These are phyloP conservation scores for Lophiostoma macrostomum DNA, from an alignment of 495 filamentous ascomycete genomes.

Conservation along the genomic window DNA sequence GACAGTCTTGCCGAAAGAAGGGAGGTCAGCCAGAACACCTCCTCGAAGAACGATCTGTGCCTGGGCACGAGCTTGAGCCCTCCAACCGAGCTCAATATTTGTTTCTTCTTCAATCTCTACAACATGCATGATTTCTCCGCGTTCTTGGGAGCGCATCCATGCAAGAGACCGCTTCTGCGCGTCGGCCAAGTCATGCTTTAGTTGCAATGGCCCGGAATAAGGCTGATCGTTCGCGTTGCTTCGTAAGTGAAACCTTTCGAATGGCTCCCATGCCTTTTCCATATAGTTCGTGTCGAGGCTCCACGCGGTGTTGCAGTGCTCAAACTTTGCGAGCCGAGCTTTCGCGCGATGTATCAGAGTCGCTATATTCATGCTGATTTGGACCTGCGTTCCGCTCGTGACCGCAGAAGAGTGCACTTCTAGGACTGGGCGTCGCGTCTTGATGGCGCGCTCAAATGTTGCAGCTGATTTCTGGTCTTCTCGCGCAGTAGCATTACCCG, in stretches of 20 bases:
- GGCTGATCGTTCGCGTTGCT: slow-evolving; percentile 47
- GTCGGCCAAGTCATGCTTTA: slow-evolving; percentile 43
- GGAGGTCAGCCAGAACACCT: slow-evolving; percentile 72
- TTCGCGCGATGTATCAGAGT: slow-evolving; percentile 57
- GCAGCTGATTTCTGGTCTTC: slow-evolving; percentile 50
- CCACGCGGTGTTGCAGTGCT: slow-evolving; percentile 43
- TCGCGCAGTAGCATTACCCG: slow-evolving; percentile 38
- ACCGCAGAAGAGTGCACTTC: slow-evolving; percentile 39
- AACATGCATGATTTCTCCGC: slow-evolving; percentile 52
- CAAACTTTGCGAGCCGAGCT: slow-evolving; percentile 36
- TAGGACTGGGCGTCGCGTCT: slow-evolving; percentile 50
- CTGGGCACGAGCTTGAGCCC: slow-evolving; percentile 57
- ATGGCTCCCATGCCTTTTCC: slow-evolving; percentile 31
- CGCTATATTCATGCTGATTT: slow-evolving; percentile 54
- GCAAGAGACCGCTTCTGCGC: slow-evolving; percentile 59
- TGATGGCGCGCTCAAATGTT: slow-evolving; percentile 48
- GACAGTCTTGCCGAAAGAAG: slow-evolving; percentile 82
- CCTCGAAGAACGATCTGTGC: slow-evolving; percentile 51
- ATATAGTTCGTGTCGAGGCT: slow-evolving; percentile 50
- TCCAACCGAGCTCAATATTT: slow-evolving; percentile 57
- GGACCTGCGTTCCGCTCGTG: slow-evolving; percentile 36
- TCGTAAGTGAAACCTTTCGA: slow-evolving; percentile 43
- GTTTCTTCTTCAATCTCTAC: slow-evolving; percentile 67
- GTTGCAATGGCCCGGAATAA: slow-evolving; percentile 44
- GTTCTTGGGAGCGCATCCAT: slow-evolving; percentile 69